Base-by-base conservation (phyloP, 2,329 filamentous ascomycete species). In the Diaporthe batatas region DNA sequence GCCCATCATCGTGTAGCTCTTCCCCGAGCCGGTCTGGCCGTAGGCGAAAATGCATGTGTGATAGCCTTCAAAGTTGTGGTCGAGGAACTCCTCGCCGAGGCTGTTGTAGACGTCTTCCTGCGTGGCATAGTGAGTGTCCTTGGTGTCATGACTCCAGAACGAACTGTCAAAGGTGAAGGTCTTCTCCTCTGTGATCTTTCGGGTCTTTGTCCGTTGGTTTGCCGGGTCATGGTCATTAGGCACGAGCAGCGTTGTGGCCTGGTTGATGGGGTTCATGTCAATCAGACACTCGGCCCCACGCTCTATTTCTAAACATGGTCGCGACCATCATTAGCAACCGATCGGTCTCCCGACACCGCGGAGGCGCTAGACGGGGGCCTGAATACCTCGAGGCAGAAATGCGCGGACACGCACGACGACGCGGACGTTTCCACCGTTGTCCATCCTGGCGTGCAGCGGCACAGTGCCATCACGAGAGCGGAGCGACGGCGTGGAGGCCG, bases 11-110 rank as follows among this genome's bases (percentile, higher is more conserved):
- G 96, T 98, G 84, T 98, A 99, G 81, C 94, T 97, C 86, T 99
- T 99, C 68, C 96, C 96, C 0, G 95, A 97, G 32, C 96, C 96
- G 0, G 96, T 99, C 86, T 99, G 96, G 14, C 96, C 96, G 79
- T 99, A 98, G 74, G 96, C 96, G 80, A 99, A 98, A 77, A 99
- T 99, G 82, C 96, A 99, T 0, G 96, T 99, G 83, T 99, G 96
- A 85, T 99, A 99, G 76, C 96, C 96, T 81, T 98, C 95, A 79
- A 99, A 99, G 84, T 99, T 99, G 88, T 99, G 96, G 82, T 99
- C 96, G 75, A 99, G 89, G 77, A 99, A 98, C 80, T 98, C 96
- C 82, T 98, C 95, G 71, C 96, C 96, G 32, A 99, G 89, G 73
- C 93, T 93, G 79, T 96, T 94, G 86, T 99, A 98, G 71, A 99